Base-by-base conservation (phyloP, 192 early-diverging fungal genomes). In the Coemansia sp. region DNA sequence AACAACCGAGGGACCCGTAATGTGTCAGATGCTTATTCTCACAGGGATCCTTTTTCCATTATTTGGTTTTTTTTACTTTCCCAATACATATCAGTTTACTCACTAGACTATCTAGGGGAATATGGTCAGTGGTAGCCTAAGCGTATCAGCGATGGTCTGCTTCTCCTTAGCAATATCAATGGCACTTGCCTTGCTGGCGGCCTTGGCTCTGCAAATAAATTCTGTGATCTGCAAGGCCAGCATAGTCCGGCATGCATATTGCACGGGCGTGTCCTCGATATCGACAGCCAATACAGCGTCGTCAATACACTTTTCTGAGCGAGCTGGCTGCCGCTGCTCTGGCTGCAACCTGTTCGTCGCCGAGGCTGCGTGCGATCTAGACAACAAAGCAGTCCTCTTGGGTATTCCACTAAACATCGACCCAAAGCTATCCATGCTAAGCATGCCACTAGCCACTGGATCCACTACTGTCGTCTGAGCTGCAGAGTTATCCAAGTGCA, bases 231-330 rank as follows among this genome's bases (percentile, higher is more conserved):
- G 76, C 27, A 79, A 48, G n/a, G 76, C 76, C 56, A 79, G 56
- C n/a, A 67, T 72, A 6, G 65, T 60, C 5, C 76, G 76, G 40
- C 76, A 79, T 14, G 76, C 70, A 38, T 79, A 73, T 43, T 79
- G 76, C 18, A 79, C 70, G 15, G 76, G 76, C 10, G 76, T 79
- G n/a, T 79, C 76, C 53, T 79, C 76, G 39, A 79, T 78, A 10
- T 72, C 76, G 26, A 78, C 70, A 3, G 63, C 70, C 35, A 72
- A 39, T 22, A 67, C 19, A 11, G 63, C 34, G 15, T 68, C 69
- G 11, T 56, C 61, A 1, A 27, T 14, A 14, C 8, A 11, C 36
- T 19, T 3, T 40, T 38, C 38, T 32, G 27, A 1, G 4, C 1
- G 8, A n/a, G 15, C 3, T 15, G 12, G 44, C 17, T 35, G 58